These are phyloP conservation scores for Jacaranda mimosifolia DNA, from an alignment of 257 asterid genomes.

Conservation along the genomic window DNA sequence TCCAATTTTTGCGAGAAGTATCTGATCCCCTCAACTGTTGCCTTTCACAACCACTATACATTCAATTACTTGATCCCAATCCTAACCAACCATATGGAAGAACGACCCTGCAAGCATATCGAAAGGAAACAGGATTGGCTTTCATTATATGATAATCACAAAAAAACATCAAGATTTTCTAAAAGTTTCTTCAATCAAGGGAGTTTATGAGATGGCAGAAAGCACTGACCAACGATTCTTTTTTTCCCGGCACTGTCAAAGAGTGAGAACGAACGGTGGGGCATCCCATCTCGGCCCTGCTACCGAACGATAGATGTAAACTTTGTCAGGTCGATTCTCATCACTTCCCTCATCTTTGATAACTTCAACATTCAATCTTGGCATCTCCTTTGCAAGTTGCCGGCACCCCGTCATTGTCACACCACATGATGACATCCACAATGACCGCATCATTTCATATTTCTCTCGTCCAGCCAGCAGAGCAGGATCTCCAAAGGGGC, in stretches of 20 bases:
- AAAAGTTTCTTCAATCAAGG: neutral
- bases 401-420: constrained; percentile 75
- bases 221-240: constrained; percentile 39
- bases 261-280: constrained; percentile 79
- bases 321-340: constrained; percentile 54
- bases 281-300: constrained; percentile 89
- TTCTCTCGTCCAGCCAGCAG: constrained; percentile 66
- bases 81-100: neutral
- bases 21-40: constrained; percentile 19
- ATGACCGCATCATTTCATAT: constrained; percentile 77
- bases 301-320: constrained; percentile 78
- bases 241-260: constrained; percentile 46
- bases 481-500: constrained; percentile 82
- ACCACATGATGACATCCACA: constrained; percentile 88
- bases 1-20: constrained; percentile 32
- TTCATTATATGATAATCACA: too few relatives aligned
- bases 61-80: constrained; percentile 23
- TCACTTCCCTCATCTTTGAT: constrained; percentile 63
- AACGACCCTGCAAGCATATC: constrained; percentile 39
- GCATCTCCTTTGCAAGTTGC: constrained; percentile 69
- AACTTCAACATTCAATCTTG: constrained; percentile 85
- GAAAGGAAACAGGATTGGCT: neutral
- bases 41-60: constrained; percentile 32
- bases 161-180: neutral
- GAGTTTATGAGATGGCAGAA: constrained; percentile 16